Evolutionary conservation across 1,284 basidiomycete species (phyloP).

Genomic region (Cutaneotrichosporon cutaneum): DNA sequence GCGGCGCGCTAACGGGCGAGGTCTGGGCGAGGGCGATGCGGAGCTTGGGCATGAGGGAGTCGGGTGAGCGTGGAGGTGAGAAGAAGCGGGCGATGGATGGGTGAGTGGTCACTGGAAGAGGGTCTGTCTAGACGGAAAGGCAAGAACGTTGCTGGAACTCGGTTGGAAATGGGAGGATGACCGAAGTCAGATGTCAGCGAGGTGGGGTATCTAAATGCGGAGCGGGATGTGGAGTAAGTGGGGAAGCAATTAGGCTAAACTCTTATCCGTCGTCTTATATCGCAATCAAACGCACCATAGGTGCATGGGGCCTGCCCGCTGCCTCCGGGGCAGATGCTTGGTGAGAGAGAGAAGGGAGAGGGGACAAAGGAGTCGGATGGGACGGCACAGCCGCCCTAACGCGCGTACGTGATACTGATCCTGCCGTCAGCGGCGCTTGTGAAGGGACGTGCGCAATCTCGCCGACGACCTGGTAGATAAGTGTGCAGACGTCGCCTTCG

Average conservation of each 20-base stretch:
- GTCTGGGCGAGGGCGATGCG: constrained; percentile 50
- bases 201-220: neutral
- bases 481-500: constrained; percentile 9
- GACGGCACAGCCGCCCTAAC: neutral
- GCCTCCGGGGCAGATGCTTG: neutral
- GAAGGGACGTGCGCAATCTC: constrained; percentile 11
- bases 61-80: too few relatives aligned
- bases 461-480: constrained; percentile 11
- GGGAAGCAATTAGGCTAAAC: neutral
- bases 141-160: neutral
- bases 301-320: neutral
- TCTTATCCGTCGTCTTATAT: neutral
- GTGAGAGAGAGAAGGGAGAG: neutral
- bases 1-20: constrained; percentile 22
- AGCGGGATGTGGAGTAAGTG: neutral
- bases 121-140: neutral
- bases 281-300: neutral
- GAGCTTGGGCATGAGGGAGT: constrained; percentile 15
- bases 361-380: neutral
- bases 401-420: neutral
- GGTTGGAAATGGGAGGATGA: neutral
- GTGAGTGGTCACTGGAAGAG: too few relatives aligned
- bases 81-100: neutral
- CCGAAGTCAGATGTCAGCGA: neutral
- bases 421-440: neutral